phyloP scores from a whole-genome alignment of 768 basidiomycete genomes.

The Russula vinacea region DNA sequence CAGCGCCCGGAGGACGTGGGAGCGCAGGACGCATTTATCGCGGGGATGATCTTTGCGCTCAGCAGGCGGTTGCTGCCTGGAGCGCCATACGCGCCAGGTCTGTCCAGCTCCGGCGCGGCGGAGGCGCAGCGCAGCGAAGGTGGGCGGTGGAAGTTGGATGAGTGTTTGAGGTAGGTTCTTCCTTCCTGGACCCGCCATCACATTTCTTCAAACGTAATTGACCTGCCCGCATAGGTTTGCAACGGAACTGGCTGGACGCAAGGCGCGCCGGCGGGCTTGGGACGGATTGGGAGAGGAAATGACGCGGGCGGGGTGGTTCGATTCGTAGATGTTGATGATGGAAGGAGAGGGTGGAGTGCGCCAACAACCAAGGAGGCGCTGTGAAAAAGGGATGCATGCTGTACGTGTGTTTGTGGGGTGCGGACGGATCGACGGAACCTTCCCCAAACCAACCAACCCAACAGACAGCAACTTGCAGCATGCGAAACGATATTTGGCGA shows the following conservation, averaged over 20 bases:
- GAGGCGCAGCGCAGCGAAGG: slow-evolving; percentile 31
- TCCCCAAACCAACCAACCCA: no score
- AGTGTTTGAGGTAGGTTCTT: slow-evolving; percentile 63
- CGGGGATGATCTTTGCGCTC: slow-evolving; percentile 82
- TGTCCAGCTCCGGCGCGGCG: slow-evolving; percentile 32
- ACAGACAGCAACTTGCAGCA: no score
- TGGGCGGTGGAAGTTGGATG: slow-evolving; percentile 74
- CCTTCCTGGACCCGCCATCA: no score
- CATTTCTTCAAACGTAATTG: no score
- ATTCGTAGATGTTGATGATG: slow-evolving; percentile 33
- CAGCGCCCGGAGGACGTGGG: slow-evolving; percentile 65
- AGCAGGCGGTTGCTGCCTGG: slow-evolving; percentile 71
- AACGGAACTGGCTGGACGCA: slow-evolving; percentile 76
- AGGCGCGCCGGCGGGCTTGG: slow-evolving; percentile 61
- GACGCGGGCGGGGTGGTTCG: slow-evolving; percentile 73
- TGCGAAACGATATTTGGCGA: no score
- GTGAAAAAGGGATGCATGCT: neutral
- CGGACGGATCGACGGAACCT: neutral
- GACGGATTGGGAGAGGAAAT: slow-evolving; percentile 71
- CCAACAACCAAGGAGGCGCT: no score
- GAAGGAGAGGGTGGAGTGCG: neutral
- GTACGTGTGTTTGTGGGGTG: neutral
- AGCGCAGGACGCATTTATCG: slow-evolving; percentile 79
- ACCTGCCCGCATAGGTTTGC: slow-evolving; percentile 56
- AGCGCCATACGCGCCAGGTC: slow-evolving; percentile 66